These are phyloP conservation scores for Fragilariopsis cylindrus DNA, from an alignment of 108 stramenopile species.

Conservation along the genomic window DNA sequence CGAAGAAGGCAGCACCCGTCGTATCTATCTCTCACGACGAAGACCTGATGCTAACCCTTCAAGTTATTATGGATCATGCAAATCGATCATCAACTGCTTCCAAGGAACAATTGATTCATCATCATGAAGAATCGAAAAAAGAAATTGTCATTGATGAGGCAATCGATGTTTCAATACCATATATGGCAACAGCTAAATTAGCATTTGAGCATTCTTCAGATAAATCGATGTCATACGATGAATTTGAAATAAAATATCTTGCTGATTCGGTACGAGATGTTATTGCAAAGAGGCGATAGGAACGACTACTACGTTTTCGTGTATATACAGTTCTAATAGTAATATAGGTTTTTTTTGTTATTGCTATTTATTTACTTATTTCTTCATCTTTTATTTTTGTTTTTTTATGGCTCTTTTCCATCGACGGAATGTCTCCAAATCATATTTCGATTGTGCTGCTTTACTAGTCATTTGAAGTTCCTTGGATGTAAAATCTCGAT, in stretches of 20 bases:
- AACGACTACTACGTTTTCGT: no score
- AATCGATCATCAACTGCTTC: conserved; percentile 39
- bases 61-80: conserved; percentile 54
- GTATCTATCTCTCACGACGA: conserved; percentile 46
- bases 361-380: not conserved
- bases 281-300: no score
- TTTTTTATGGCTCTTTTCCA: conserved; percentile 65
- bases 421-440: conserved; percentile 56
- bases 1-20: conserved; percentile 2
- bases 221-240: no score
- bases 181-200: no score
- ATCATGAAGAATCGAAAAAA: conserved; percentile 6
- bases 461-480: conserved; percentile 54
- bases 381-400: not conserved
- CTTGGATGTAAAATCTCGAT: conserved; percentile 46
- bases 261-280: no score
- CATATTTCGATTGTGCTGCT: conserved; percentile 62
- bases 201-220: no score
- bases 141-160: not conserved
- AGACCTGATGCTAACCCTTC: conserved; percentile 44
- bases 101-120: conserved; percentile 40
- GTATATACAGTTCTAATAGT: no score
- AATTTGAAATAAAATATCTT: no score
- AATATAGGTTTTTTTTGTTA: not conserved
- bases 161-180: not conserved